A percentile compares a stretch with the other conserved stretches of the same genome.
These are phyloP conservation scores for Chrysanthemum seticuspe DNA, from an alignment of 129 eudicot species.

Conservation along the genomic window DNA sequence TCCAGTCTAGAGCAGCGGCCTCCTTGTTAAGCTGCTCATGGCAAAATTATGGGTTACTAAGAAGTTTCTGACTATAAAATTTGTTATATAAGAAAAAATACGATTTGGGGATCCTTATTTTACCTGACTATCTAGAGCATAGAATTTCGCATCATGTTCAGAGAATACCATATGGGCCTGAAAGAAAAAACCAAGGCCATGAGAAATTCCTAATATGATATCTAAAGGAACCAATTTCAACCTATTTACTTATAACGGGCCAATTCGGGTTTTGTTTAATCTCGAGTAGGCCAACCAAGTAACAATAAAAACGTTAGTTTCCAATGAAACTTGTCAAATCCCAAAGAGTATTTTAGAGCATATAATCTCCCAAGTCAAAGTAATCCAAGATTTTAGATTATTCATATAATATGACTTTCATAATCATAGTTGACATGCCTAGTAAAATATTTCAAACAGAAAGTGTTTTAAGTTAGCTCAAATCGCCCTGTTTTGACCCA, in stretches of 20 bases:
- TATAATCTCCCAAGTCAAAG: not conserved
- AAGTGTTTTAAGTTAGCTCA: not conserved
- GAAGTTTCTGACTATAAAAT: slow-evolving; percentile 1
- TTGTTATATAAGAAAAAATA: not conserved
- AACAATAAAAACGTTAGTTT: not conserved
- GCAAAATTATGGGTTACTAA: slow-evolving; percentile 9
- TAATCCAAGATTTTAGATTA: not conserved
- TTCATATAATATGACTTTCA: not conserved
- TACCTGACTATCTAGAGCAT: slow-evolving; percentile 84
- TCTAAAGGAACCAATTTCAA: not conserved
- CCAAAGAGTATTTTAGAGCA: not conserved
- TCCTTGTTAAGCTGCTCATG: slow-evolving; percentile 75
- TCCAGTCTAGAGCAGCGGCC: slow-evolving; percentile 84
- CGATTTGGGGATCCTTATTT: slow-evolving; percentile 7
- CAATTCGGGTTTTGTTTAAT: slow-evolving; percentile 7
- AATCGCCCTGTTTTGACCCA: not conserved
- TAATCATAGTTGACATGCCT: too few relatives aligned
- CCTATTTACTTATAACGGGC: slow-evolving; percentile 8
- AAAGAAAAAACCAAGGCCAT: slow-evolving; percentile 13
- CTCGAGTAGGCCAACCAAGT: not conserved
- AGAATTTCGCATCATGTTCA: slow-evolving; percentile 78
- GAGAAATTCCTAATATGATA: not conserved
- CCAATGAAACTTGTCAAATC: not conserved
- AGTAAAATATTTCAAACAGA: not conserved
- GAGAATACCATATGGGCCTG: slow-evolving; percentile 95